Evolutionary conservation across 345 rosid genomes (phyloP).

Genomic region (Salix udensis): DNA sequence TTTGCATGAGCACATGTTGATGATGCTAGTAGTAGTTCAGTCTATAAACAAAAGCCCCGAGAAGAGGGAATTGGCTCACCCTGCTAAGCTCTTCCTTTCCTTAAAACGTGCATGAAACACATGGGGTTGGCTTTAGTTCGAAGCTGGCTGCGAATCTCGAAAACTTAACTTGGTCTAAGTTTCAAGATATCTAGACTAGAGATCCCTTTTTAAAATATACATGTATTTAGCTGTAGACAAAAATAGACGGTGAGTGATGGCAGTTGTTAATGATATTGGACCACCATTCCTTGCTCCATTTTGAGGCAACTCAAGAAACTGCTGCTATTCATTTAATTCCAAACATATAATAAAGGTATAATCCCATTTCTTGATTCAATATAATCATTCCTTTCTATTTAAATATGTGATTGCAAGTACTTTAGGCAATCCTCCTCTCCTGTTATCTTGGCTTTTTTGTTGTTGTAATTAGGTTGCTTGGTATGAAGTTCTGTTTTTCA

Average conservation of each 20-base stretch:
- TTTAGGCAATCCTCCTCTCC: too few species aligned
- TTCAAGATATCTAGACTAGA: not conserved
- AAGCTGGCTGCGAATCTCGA: slow-evolving; percentile 50
- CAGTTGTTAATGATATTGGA: slow-evolving; percentile 16
- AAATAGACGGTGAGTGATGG: slow-evolving; percentile 9
- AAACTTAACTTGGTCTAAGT: slow-evolving; percentile 29
- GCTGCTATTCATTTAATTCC: not conserved
- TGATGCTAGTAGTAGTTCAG: too few species aligned
- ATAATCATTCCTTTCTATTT: too few species aligned
- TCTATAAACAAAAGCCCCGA: slow-evolving; percentile 22
- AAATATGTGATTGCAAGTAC: too few species aligned
- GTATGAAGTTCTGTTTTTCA: too few species aligned
- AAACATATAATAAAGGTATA: not conserved
- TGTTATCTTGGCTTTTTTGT: too few species aligned
- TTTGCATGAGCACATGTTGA: slow-evolving; percentile 16
- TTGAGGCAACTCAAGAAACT: slow-evolving; percentile 32
- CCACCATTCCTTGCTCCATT: slow-evolving; percentile 51
- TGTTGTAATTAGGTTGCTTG: too few species aligned
- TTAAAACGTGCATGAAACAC: not conserved
- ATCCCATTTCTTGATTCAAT: too few species aligned
- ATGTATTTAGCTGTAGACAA: not conserved
- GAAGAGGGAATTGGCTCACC: slow-evolving; percentile 16
- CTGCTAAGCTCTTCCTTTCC: too few species aligned
- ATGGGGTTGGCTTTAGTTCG: slow-evolving; percentile 22
- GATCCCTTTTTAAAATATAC: too few species aligned